A percentile compares a stretch with the other conserved stretches of the same genome.
phyloP scores from a whole-genome alignment of 495 filamentous ascomycete species.

The Apodospora peruviana region DNA sequence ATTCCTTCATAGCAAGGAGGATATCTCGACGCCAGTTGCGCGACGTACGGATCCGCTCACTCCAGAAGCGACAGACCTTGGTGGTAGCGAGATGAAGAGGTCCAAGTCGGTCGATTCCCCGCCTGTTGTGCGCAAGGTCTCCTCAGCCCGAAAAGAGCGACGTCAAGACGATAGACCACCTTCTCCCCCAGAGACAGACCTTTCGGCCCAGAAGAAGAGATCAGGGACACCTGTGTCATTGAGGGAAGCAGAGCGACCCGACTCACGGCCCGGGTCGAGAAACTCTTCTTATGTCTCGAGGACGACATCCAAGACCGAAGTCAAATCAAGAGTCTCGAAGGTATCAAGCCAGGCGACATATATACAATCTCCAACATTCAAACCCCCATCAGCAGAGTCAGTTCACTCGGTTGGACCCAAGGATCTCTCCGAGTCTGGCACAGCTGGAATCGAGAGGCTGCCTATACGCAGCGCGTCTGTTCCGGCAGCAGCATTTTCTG shows the following conservation, averaged over 20 bases:
- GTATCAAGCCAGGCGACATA: slow-evolving; percentile 40
- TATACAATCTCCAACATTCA: slow-evolving; percentile 24
- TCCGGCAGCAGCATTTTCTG: slow-evolving; percentile 6
- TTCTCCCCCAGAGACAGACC: slow-evolving; percentile 51
- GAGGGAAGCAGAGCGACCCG: slow-evolving; percentile 25
- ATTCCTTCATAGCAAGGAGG: slow-evolving; percentile 56
- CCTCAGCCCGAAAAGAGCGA: slow-evolving; percentile 23
- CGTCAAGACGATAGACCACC: slow-evolving; percentile 43
- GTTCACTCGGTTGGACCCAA: slow-evolving; percentile 7
- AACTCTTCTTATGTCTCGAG: slow-evolving; percentile 34
- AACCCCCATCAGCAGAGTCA: slow-evolving; percentile 4
- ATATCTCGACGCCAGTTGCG: slow-evolving; percentile 32
- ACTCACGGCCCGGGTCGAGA: slow-evolving; percentile 31
- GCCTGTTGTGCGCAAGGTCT: slow-evolving; percentile 16
- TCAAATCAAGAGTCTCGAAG: slow-evolving; percentile 43
- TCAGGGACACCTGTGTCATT: slow-evolving; percentile 28
- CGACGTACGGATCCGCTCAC: slow-evolving; percentile 56
- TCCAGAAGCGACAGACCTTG: slow-evolving; percentile 73
- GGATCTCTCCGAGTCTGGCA: slow-evolving; percentile 21
- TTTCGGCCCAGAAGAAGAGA: slow-evolving; percentile 40
- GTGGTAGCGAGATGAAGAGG: slow-evolving; percentile 41
- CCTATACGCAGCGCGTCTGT: slow-evolving; percentile 48
- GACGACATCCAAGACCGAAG: slow-evolving; percentile 37
- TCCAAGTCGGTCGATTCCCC: slow-evolving; percentile 33
- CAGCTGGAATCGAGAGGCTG: slow-evolving; percentile 57